Base-by-base conservation (phyloP, 2,329 filamentous ascomycete genomes). In the Bipolaris oryzae region DNA sequence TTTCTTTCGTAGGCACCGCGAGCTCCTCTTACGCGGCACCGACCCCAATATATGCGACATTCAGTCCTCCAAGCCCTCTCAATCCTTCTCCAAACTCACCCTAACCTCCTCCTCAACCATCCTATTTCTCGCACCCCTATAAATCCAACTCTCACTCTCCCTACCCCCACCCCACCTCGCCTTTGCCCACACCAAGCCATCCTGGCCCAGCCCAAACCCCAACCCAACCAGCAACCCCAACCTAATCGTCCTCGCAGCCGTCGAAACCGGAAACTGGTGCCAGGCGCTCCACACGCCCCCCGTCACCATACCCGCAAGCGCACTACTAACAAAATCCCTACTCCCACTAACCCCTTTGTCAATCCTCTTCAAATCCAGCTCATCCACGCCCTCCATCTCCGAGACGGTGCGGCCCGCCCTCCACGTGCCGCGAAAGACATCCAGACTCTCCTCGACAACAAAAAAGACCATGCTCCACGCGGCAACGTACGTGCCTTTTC, bases 271-370 rank as follows among this genome's bases (percentile, higher is more conserved):
- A 68, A 97, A 91, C 39, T 88, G 85, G 80, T 92, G 90, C 85
- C 90, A 89, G 56, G 92, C 79, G 73, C 92, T 96, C 81, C 96
- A 97, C 7, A 87, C 83, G 2, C 94, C 94, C 0, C 93, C 91
- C 34, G 95, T 89, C 0, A 90, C 89, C 74, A 96, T 80, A 44
- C 91, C 93, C 23, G 95, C 92, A 55, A 93, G 82, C 5, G 92
- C 86, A 0, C 91, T 96, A 62, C 89, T 94, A 67, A 91, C 73
- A 69, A 92, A 87, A 76, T 98, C 94, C 74, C 74, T 57, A 58
- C 68, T 69, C 86, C 57, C 69, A 62, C 61, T 72, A 55, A 68
- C 70, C 0, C 68, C 69, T 6, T 58, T 48, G 35, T 74, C 64
- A 25, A 76, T 65, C 10, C 57, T 55, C 50, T 53, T 52, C 43